These are phyloP conservation scores for Ambrosiella cleistominuta DNA, from an alignment of 2,329 filamentous ascomycete genomes.

Conservation along the genomic window DNA sequence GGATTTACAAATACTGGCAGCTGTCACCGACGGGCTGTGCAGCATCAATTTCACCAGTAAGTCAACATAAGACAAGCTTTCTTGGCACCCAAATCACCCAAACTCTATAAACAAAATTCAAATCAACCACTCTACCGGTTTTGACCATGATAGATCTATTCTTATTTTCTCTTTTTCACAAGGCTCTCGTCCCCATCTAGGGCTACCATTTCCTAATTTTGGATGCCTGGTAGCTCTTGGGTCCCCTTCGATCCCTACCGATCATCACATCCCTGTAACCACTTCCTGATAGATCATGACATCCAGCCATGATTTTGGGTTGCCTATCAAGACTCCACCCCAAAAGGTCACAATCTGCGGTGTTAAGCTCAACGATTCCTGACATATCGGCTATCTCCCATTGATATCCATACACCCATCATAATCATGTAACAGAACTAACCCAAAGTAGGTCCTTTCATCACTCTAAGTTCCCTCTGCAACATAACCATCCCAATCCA, in stretches of 20 bases:
- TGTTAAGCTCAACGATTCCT: not conserved
- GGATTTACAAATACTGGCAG: not conserved
- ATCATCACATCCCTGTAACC: not conserved
- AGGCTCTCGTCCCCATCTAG: not conserved
- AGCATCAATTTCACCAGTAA: not conserved
- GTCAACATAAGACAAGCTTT: not conserved
- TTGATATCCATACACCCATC: not conserved
- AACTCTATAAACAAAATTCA: not conserved
- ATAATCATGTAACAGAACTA: not conserved
- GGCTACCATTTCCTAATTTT: not conserved
- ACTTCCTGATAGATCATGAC: not conserved
- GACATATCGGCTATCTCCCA: not conserved
- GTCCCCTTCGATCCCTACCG: not conserved
- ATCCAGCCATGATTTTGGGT: not conserved
- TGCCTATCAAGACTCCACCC: not conserved
- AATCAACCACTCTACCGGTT: too few relatives aligned
- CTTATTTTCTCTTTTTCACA: too few relatives aligned
- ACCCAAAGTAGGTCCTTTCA: not conserved
- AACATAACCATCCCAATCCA: not conserved
- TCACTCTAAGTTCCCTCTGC: not conserved
- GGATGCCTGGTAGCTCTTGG: not conserved
- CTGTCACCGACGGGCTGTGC: not conserved
- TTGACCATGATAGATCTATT: too few relatives aligned
- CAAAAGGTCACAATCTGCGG: too few relatives aligned
- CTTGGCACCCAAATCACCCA: not conserved